phyloP scores from a whole-genome alignment of 2,329 filamentous ascomycete species.

The Aspergillus eucalypticola region DNA sequence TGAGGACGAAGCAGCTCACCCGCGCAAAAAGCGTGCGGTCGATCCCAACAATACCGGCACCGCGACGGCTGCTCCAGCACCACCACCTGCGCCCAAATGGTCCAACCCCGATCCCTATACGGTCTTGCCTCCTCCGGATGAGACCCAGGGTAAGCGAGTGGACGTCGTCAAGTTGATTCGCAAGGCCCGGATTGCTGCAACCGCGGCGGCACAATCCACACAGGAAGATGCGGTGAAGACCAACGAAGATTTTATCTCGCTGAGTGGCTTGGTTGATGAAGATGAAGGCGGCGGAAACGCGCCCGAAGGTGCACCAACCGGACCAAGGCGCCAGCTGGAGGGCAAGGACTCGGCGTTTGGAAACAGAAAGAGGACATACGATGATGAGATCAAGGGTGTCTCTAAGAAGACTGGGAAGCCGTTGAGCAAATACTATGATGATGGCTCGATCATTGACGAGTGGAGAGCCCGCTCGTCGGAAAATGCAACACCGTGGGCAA shows the following conservation, averaged over 20 bases:
- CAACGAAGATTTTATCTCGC: constrained; percentile 85
- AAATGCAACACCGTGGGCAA: constrained; percentile 64
- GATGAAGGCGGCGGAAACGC: constrained; percentile 34
- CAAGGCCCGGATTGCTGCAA: constrained; percentile 72
- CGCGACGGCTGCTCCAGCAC: constrained; percentile 25
- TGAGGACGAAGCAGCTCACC: constrained; percentile 33
- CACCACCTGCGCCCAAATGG: constrained; percentile 68
- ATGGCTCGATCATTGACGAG: constrained; percentile 53
- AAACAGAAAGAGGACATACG: constrained; percentile 71
- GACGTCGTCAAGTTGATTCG: constrained; percentile 90
- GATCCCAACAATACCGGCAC: constrained; percentile 22
- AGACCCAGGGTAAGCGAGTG: constrained; percentile 70
- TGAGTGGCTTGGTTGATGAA: constrained; percentile 66
- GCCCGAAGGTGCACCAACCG: constrained; percentile 41
- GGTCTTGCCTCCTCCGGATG: constrained; percentile 76
- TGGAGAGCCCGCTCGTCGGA: constrained; percentile 53
- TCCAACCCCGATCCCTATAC: constrained; percentile 96
- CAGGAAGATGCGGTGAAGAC: constrained; percentile 57
- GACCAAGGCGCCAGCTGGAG: constrained; percentile 33
- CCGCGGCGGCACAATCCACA: constrained; percentile 47
- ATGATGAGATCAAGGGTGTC: constrained; percentile 66
- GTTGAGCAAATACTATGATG: constrained; percentile 50
- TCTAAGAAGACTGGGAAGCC: constrained; percentile 57
- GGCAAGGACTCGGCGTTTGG: constrained; percentile 54
- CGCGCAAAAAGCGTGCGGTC: constrained; percentile 43